These are phyloP conservation scores for Gonapodya sp. DNA, from an alignment of 192 early-diverging fungal genomes.

Conservation along the genomic window DNA sequence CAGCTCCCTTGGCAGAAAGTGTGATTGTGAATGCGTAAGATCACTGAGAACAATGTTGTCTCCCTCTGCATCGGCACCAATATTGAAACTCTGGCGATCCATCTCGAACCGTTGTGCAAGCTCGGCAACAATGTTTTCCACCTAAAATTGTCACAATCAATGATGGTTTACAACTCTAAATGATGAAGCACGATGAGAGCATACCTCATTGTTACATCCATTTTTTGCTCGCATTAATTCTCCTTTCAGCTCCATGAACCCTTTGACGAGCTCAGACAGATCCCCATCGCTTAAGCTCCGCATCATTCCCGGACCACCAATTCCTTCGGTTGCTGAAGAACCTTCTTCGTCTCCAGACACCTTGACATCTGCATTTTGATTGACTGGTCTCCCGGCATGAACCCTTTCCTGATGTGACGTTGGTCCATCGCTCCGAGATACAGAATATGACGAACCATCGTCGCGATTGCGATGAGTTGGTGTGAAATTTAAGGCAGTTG, in stretches of 20 bases:
- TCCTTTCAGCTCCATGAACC: constrained; percentile 9
- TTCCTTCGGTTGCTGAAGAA: neutral
- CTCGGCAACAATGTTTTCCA: neutral
- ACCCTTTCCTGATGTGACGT: neutral
- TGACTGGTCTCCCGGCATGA: too few species aligned
- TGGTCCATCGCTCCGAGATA: neutral
- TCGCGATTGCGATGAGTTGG: neutral
- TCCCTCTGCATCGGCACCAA: too few species aligned
- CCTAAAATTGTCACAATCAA: neutral
- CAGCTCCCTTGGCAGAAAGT: too few species aligned
- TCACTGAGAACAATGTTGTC: too few species aligned
- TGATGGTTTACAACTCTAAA: constrained; percentile 42
- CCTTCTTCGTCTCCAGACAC: neutral
- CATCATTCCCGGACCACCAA: neutral
- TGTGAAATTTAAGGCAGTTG: neutral
- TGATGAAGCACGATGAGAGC: constrained; percentile 50
- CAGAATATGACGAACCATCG: neutral
- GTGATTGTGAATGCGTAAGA: too few species aligned
- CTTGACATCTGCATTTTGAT: neutral
- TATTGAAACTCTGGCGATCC: constrained; percentile 12
- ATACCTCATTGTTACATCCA: constrained; percentile 48
- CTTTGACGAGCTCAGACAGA: constrained; percentile 10
- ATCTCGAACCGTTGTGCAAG: constrained; percentile 12
- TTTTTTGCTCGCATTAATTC: constrained; percentile 23
- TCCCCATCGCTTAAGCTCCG: constrained; percentile 24